phyloP scores from a whole-genome alignment of 441 rosid species.

The Arabidopsis lyrata region DNA sequence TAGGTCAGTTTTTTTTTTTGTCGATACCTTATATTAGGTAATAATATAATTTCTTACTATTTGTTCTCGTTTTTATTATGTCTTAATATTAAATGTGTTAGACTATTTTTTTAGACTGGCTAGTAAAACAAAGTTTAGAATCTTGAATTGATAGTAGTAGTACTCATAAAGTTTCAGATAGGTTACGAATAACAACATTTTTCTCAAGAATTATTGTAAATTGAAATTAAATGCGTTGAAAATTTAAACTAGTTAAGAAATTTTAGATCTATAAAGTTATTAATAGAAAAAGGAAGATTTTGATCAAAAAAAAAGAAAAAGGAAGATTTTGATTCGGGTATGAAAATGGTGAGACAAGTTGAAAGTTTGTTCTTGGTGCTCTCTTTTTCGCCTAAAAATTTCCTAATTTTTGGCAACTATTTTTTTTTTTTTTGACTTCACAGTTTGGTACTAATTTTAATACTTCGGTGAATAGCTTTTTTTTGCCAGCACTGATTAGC shows the following conservation, averaged over 20 bases:
- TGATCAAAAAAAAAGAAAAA: too few relatives aligned
- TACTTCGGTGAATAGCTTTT: neutral
- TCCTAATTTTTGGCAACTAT: neutral
- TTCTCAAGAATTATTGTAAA: neutral
- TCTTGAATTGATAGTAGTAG: neutral
- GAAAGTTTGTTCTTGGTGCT: slow-evolving; percentile 29
- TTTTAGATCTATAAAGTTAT: neutral
- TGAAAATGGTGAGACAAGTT: slow-evolving; percentile 9
- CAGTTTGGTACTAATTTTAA: slow-evolving; percentile 1
- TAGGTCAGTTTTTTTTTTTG: slow-evolving; percentile 45
- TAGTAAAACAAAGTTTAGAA: neutral
- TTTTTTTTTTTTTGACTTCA: neutral
- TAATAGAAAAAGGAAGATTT: too few relatives aligned
- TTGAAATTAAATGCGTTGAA: neutral
- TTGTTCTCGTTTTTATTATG: neutral
- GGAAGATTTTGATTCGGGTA: neutral
- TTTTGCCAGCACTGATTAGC: neutral
- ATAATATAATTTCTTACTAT: neutral
- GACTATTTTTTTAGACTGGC: neutral
- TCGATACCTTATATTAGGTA: neutral
- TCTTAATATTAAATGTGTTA: neutral
- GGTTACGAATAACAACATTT: too few relatives aligned
- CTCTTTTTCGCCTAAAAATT: slow-evolving; percentile 21
- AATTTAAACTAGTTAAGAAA: neutral
- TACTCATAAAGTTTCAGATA: too few relatives aligned